These are phyloP conservation scores for Stagonosporopsis tanaceti DNA, from an alignment of 2,329 filamentous ascomycete species.

Conservation along the genomic window DNA sequence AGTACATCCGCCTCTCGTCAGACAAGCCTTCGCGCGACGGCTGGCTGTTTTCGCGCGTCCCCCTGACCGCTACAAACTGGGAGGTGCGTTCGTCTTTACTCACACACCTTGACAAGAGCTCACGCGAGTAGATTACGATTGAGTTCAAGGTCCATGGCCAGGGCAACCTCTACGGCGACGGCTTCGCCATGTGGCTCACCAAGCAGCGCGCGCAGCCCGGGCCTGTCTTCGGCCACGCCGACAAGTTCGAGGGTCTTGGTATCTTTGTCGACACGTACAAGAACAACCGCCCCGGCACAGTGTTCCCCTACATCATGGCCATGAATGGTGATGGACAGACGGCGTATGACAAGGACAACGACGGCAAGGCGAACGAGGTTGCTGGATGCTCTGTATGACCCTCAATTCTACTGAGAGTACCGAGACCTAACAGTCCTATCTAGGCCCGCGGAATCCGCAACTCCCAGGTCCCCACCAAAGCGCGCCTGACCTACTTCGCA, in stretches of 20 bases:
- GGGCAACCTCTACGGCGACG: conserved; percentile 91
- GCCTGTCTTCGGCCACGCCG: conserved; percentile 84
- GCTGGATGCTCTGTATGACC: conserved; percentile 82
- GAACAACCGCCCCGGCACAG: conserved; percentile 94
- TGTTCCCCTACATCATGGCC: conserved; percentile 98
- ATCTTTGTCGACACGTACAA: conserved; percentile 99
- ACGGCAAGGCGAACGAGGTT: conserved; percentile 91
- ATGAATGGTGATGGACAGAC: conserved; percentile 95
- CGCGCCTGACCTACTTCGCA: conserved; percentile 93
- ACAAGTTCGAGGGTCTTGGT: conserved; percentile 92
- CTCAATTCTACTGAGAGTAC: too few species aligned
- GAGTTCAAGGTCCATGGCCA: conserved; percentile 94
- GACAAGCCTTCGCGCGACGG: conserved; percentile 90
- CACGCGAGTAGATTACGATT: conserved; percentile 73
- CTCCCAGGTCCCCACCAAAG: conserved; percentile 75
- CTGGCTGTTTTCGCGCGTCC: conserved; percentile 93
- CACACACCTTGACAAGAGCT: conserved; percentile 20
- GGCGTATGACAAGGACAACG: conserved; percentile 88
- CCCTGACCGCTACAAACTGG: conserved; percentile 97
- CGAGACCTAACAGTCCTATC: conserved; percentile 17
- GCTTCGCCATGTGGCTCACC: conserved; percentile 97
- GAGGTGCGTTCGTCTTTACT: conserved; percentile 61
- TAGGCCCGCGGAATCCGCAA: conserved; percentile 86
- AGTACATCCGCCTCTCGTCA: conserved; percentile 90
- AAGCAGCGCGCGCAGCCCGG: conserved; percentile 85